Evolutionary conservation across 176 grass and related monocot species (phyloP).

Genomic region (Hyparrhenia diplandra): DNA sequence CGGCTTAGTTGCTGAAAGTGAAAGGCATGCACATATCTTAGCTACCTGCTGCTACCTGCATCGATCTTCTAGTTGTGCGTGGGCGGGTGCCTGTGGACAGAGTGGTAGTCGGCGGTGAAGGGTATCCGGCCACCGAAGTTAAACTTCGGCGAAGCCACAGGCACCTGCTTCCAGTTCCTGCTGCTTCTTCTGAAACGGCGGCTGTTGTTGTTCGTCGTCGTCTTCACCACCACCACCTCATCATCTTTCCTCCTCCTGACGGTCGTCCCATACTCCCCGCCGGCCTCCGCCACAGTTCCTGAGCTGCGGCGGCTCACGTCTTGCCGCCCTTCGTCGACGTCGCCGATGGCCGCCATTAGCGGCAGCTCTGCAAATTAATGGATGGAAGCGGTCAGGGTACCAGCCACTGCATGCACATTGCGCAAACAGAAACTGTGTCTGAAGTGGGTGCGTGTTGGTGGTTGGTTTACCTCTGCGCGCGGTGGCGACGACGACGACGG

Average conservation of each 20-base stretch:
- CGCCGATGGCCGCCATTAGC: background rate
- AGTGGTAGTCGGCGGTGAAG: slow-evolving; percentile 72
- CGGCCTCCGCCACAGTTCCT: background rate
- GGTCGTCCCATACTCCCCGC: background rate
- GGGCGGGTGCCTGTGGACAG: slow-evolving; percentile 40
- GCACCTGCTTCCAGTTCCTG: background rate
- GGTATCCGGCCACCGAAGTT: slow-evolving; percentile 41
- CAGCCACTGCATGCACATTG: background rate
- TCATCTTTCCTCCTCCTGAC: background rate
- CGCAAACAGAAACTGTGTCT: background rate
- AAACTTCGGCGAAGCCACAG: background rate
- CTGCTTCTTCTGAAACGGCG: slow-evolving; percentile 19
- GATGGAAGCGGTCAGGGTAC: background rate
- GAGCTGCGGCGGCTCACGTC: background rate
- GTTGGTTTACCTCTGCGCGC: slow-evolving; percentile 23
- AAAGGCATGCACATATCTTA: background rate
- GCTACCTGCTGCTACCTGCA: background rate
- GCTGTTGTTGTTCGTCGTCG: too few relatives aligned
- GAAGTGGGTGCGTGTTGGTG: too few relatives aligned
- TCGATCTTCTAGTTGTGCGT: slow-evolving; percentile 47
- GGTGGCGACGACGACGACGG: slow-evolving; percentile 11
- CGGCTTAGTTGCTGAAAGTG: background rate
- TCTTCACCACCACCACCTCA: background rate
- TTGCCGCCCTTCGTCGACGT: background rate
- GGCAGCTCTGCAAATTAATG: slow-evolving; percentile 1